Percentiles rank a stretch among this genome's conserved stretches.
Evolutionary conservation across 2,329 filamentous ascomycete species (phyloP).

Genomic region (Fusarium pininemorale): DNA sequence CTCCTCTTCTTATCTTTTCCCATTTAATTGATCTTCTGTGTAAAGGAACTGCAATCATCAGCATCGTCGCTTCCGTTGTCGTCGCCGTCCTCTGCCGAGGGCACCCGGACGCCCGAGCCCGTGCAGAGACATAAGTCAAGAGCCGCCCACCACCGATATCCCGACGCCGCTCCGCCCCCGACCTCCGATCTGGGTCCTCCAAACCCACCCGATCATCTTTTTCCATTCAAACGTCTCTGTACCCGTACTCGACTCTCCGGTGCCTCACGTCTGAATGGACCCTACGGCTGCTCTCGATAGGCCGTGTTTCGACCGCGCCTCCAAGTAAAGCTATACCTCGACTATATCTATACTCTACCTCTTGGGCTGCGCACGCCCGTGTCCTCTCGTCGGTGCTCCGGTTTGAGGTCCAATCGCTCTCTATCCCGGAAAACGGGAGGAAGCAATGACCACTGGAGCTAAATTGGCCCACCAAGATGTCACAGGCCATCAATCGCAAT

Average conservation of each 20-base stretch:
- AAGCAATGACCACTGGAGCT: conserved; percentile 51
- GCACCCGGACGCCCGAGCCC: conserved; percentile 44
- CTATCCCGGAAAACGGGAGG: conserved; percentile 32
- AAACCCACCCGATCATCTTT: conserved; percentile 20
- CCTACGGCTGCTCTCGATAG: conserved; percentile 37
- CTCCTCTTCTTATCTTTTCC: conserved; percentile 6
- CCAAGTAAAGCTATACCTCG: conserved; percentile 28
- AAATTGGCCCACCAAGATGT: conserved; percentile 52
- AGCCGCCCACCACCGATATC: conserved; percentile 33
- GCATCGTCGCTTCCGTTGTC: conserved; percentile 19
- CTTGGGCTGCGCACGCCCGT: conserved; percentile 10
- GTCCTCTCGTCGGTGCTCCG: conserved; percentile 1
- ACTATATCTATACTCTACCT: not conserved
- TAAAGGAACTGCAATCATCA: not conserved
- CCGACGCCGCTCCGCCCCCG: conserved; percentile 34
- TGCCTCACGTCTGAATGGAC: conserved; percentile 41
- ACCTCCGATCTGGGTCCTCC: conserved; percentile 29
- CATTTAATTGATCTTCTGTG: conserved; percentile 3
- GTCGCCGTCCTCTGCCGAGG: conserved; percentile 39
- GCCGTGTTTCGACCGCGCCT: conserved; percentile 43
- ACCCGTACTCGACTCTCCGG: conserved; percentile 24
- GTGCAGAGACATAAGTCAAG: conserved; percentile 35
- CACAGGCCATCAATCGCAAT: conserved; percentile 45
- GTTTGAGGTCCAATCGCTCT: conserved; percentile 37
- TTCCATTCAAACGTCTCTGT: conserved; percentile 7